A percentile compares a stretch with the other conserved stretches of the same genome.
Conservation (phyloP, 257 asterid species). For the Gentiana straminea region DNA sequence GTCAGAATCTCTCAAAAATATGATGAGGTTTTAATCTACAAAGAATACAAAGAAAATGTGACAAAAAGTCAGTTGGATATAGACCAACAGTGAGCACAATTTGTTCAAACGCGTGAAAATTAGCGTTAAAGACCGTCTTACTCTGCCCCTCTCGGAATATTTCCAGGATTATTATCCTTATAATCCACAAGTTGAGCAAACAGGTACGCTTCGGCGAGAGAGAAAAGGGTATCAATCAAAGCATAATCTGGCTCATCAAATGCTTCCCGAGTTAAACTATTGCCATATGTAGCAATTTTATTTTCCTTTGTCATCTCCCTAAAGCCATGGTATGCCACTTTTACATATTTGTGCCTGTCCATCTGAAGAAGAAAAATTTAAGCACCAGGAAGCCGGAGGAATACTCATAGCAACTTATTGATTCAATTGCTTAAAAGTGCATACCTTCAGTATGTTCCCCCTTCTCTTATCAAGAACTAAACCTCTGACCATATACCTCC, state of each 20-base stretch:
- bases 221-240: constrained; percentile 88
- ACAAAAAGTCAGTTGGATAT: too few species aligned
- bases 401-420: not conserved
- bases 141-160: constrained; percentile 52
- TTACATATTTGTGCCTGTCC: constrained; percentile 97
- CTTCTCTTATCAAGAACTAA: constrained; percentile 90
- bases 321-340: constrained; percentile 96
- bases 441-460: constrained; percentile 90
- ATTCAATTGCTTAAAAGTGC: constrained; percentile 11
- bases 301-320: constrained; percentile 83
- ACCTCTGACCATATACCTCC: constrained; percentile 99
- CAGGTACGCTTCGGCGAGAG: constrained; percentile 90
- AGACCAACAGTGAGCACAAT: not conserved
- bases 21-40: too few species aligned
- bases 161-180: constrained; percentile 84
- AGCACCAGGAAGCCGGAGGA: not conserved
- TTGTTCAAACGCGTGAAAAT: not conserved
- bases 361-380: constrained; percentile 36
- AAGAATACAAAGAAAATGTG: too few species aligned
- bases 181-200: constrained; percentile 96
- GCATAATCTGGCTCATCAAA: constrained; percentile 96
- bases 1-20: too few species aligned
- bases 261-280: constrained; percentile 64
- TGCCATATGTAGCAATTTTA: constrained; percentile 83
- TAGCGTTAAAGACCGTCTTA: constrained; percentile 35